Evolutionary conservation across 306 rosid species (phyloP), one percentile per base, ranked within the genome.

Genomic region (Hippophae tibetana): DNA sequence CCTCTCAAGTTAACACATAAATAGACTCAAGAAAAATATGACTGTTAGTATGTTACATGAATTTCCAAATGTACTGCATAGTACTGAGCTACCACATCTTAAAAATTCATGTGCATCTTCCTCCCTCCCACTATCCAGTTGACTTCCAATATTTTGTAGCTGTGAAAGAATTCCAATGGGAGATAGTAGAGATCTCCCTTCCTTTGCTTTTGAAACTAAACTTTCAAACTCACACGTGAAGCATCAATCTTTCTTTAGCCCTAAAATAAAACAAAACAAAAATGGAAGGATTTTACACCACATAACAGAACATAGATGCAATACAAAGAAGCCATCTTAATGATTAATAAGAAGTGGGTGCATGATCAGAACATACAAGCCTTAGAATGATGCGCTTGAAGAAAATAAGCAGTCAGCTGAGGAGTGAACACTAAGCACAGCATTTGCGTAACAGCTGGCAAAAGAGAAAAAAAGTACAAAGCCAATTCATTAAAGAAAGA

Each of bases 101-200:
- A 92, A 67, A 78, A 92, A 92, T 61, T 92, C 99, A 56, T 92
- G 99, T 26, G 99, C 97, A 62, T 92, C 99, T 80, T 92, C 97
- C 80, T 92, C 97, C 76, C 79, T 85, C 57, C 99, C 99, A 72
- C 73, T 84, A 66, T 86, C 81, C 69, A 92, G 95, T 67, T 77
- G 99, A 73, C 88, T 82, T 40, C 99, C 99, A 60, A 69, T 79
- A 54, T 69, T 82, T 74, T 70, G 85, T 45, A 92, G 54, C 69
- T 83, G 93, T 47, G 97, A 92, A 58, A 92, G 83, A 69, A 84
- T 80, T 43, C 78, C 74, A 61, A 62, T 63, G 13, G 99, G 99
- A 65, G 97, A 88, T 43, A 85, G 71, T 9, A 88, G 71, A 59
- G 85, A 84, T 70, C 76, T 88, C 63, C 82, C 80, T 47, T 72